Conservation (phyloP, 768 basidiomycete genomes). For the Butyriboletus loyo region DNA sequence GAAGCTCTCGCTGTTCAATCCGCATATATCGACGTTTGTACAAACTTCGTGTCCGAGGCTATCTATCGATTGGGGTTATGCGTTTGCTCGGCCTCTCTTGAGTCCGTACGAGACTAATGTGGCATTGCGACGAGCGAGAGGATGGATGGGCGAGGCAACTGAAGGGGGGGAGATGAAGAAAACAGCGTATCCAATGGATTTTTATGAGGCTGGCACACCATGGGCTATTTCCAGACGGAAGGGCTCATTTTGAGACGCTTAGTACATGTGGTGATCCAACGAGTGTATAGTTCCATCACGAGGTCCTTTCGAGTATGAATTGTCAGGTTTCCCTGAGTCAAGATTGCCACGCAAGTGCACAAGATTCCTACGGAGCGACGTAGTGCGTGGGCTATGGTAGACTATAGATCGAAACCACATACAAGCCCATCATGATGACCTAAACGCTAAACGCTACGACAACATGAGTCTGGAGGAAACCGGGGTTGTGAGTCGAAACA, state of each 20-base stretch:
- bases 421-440: neutral
- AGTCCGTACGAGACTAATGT: constrained; percentile 94
- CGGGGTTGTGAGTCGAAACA: constrained; percentile 25
- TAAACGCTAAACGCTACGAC: constrained; percentile 21
- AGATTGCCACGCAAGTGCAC: neutral
- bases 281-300: neutral
- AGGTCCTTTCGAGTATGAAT: too few relatives aligned
- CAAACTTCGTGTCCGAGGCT: constrained; percentile 96
- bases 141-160: constrained; percentile 57
- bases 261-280: neutral
- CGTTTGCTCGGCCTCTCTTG: constrained; percentile 83
- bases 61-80: constrained; percentile 99
- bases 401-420: neutral
- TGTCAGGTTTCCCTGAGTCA: too few relatives aligned
- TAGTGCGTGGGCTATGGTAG: neutral
- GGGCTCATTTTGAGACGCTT: constrained; percentile 39
- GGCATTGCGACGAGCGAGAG: constrained; percentile 60
- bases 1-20: constrained; percentile 81
- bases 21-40: constrained; percentile 83
- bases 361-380: neutral
- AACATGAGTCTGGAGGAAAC: constrained; percentile 9
- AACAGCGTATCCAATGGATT: constrained; percentile 89
- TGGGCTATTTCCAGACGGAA: constrained; percentile 70
- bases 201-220: constrained; percentile 78
- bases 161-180: constrained; percentile 17